phyloP scores from a whole-genome alignment of 495 filamentous ascomycete species.

The Xylaria longipes region DNA sequence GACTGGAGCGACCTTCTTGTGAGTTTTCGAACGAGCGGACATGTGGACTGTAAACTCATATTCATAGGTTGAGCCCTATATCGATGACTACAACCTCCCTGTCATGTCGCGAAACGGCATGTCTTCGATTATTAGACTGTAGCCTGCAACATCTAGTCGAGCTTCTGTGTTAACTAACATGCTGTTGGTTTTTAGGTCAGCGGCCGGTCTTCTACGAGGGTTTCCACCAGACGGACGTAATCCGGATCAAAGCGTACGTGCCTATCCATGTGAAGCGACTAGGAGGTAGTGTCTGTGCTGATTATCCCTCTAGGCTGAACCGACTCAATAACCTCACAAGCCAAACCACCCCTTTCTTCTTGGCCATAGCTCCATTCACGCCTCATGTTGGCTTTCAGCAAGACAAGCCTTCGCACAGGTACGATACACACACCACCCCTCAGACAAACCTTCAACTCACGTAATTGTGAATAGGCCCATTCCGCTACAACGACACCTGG shows the following conservation, averaged over 20 bases:
- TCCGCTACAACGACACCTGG: slow-evolving; percentile 31
- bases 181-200: background rate
- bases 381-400: slow-evolving; percentile 51
- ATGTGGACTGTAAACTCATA: background rate
- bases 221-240: slow-evolving; percentile 58
- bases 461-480: background rate
- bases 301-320: slow-evolving; percentile 31
- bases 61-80: slow-evolving; percentile 62
- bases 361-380: slow-evolving; percentile 60
- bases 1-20: background rate
- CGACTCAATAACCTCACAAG: slow-evolving; percentile 58
- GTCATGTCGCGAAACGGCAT: slow-evolving; percentile 61
- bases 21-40: background rate
- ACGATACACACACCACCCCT: slow-evolving; percentile 11
- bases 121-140: slow-evolving; percentile 30
- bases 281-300: background rate
- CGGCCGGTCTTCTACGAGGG: slow-evolving; percentile 49
- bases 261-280: background rate
- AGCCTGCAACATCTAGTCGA: background rate
- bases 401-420: slow-evolving; percentile 43
- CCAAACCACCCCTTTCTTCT: slow-evolving; percentile 60
- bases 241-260: slow-evolving; percentile 54
- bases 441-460: background rate
- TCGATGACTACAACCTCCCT: slow-evolving; percentile 63
- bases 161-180: background rate